Conservation (phyloP, 257 asterid genomes). For the Solanum dulcamara region DNA sequence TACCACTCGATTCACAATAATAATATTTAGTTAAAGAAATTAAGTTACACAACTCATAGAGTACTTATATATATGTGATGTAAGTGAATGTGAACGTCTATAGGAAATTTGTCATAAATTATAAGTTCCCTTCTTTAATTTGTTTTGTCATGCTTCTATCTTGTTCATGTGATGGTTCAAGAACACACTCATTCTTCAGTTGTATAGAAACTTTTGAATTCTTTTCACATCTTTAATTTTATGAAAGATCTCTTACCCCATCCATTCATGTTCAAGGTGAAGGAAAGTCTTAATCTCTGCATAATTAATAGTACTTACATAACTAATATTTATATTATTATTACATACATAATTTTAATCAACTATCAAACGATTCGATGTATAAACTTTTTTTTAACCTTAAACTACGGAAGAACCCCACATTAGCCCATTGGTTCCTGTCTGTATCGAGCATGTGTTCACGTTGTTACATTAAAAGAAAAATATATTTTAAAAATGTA, state of each 20-base stretch:
- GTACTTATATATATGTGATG: too few relatives aligned
- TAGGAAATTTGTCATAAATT: too few relatives aligned
- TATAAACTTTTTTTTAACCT: neutral
- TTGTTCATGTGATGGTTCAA: neutral
- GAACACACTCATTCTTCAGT: neutral
- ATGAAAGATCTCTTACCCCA: neutral
- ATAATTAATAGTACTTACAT: too few relatives aligned
- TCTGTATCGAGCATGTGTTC: constrained; percentile 8
- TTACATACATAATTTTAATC: too few relatives aligned
- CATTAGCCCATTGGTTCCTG: neutral
- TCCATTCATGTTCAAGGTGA: neutral
- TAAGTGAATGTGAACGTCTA: too few relatives aligned
- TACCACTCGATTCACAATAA: neutral
- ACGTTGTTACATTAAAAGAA: neutral
- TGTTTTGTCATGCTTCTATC: neutral
- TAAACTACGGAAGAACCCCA: neutral
- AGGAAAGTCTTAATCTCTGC: too few relatives aligned
- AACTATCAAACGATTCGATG: neutral
- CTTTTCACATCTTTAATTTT: neutral
- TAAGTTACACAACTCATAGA: neutral
- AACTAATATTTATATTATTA: too few relatives aligned
- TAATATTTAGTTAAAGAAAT: neutral
- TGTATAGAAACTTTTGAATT: neutral
- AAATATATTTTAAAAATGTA: neutral
- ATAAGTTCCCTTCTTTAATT: too few relatives aligned